Conservation (phyloP, 305 asterid genomes). For the Fraxinus baroniana region DNA sequence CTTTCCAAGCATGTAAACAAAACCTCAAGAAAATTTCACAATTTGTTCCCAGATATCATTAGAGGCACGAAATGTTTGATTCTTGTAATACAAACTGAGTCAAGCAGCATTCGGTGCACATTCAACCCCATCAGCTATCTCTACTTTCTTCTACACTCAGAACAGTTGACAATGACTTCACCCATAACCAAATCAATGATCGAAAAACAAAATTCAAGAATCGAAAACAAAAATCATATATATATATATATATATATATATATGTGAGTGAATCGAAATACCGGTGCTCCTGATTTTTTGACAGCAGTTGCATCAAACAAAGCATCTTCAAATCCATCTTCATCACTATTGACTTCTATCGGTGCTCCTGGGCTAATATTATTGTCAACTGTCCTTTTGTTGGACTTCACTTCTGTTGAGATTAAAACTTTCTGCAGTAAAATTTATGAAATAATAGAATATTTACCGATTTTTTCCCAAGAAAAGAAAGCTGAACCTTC, state of each 20-base stretch:
- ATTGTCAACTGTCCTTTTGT: constrained; percentile 20
- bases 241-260: too few relatives aligned
- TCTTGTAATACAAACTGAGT: not conserved
- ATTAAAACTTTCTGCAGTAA: constrained; percentile 39
- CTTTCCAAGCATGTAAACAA: not conserved
- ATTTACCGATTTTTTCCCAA: not conserved
- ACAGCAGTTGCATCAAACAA: constrained; percentile 55
- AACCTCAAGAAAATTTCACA: not conserved
- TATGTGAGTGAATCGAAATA: not conserved
- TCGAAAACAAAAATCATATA: not conserved
- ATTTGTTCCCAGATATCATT: not conserved
- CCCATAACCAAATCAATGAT: not conserved
- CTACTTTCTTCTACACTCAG: not conserved
- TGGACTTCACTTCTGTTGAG: constrained; percentile 20
- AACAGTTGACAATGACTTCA: not conserved
- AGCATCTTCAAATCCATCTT: constrained; percentile 71
- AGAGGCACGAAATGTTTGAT: not conserved
- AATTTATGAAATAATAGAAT: constrained; percentile 17
- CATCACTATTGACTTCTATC: constrained; percentile 59
- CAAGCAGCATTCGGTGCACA: not conserved
- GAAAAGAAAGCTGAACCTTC: not conserved
- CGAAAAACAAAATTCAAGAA: not conserved
- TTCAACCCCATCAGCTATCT: not conserved
- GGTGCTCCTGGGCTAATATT: constrained; percentile 37
- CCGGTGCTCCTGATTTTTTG: constrained; percentile 9